A percentile compares a stretch with the other conserved stretches of the same genome.
Evolutionary conservation across 345 rosid species (phyloP).

Genomic region (Citrus hindsii): DNA sequence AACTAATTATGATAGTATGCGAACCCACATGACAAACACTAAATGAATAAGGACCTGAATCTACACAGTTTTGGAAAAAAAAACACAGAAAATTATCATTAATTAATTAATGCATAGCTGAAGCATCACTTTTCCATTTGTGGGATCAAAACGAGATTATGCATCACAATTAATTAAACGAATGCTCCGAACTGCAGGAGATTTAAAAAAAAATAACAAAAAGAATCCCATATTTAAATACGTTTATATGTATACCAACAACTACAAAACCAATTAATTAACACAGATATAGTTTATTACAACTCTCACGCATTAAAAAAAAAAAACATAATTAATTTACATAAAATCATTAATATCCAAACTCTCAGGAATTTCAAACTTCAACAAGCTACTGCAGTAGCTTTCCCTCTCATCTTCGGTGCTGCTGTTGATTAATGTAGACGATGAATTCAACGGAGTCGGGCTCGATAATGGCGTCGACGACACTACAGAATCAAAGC

Average conservation of each 20-base stretch:
- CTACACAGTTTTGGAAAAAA: too few species aligned
- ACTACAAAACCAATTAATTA: conserved; percentile 4
- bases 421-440: conserved; percentile 46
- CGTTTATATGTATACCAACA: background rate
- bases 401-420: conserved; percentile 67
- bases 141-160: background rate
- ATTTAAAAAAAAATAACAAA: background rate
- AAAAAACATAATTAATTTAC: conserved; percentile 23
- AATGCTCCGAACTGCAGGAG: background rate
- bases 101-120: too few species aligned
- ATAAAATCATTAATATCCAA: conserved; percentile 65
- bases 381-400: conserved; percentile 63
- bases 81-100: too few species aligned
- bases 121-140: too few species aligned
- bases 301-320: background rate
- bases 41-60: too few species aligned
- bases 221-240: conserved; percentile 18
- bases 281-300: background rate
- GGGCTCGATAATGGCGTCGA: conserved; percentile 60
- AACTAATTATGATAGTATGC: too few species aligned
- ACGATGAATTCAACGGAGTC: conserved; percentile 48
- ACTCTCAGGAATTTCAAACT: conserved; percentile 71
- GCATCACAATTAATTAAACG: background rate
- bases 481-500: conserved; percentile 53
- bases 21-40: too few species aligned